Evolutionary conservation across 495 filamentous ascomycete genomes (phyloP).

Genomic region (Lepraria neglecta): DNA sequence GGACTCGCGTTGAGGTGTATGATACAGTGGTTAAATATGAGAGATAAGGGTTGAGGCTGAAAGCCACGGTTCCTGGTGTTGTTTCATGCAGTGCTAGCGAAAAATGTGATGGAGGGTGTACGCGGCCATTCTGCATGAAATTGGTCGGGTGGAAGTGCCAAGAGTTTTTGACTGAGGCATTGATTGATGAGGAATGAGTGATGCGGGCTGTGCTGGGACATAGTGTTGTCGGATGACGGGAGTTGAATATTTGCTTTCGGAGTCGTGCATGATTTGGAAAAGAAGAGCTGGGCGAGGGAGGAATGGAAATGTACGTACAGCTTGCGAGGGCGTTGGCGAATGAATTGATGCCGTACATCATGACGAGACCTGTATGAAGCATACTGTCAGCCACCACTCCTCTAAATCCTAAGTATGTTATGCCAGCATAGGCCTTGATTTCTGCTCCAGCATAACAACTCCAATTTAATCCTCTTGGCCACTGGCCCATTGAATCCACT

Average conservation of each 20-base stretch:
- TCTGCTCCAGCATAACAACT: not conserved
- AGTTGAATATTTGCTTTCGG: too few relatives aligned
- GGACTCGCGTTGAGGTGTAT: not conserved
- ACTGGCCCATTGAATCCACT: not conserved
- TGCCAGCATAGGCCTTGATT: not conserved
- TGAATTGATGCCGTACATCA: constrained; percentile 83
- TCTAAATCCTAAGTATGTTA: too few relatives aligned
- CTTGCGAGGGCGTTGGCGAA: constrained; percentile 60
- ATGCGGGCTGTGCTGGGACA: constrained; percentile 33
- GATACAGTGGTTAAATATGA: too few relatives aligned
- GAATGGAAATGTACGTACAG: constrained; percentile 42
- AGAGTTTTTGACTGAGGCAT: not conserved
- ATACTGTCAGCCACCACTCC: not conserved
- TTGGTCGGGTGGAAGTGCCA: not conserved
- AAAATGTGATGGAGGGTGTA: too few relatives aligned
- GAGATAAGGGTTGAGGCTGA: too few relatives aligned
- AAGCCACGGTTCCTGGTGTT: too few relatives aligned
- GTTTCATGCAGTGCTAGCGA: too few relatives aligned
- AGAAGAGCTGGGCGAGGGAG: too few relatives aligned
- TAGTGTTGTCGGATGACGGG: not conserved
- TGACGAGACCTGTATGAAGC: constrained; percentile 55
- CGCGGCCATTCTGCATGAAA: too few relatives aligned
- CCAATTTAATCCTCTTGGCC: not conserved
- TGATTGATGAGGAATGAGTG: not conserved
- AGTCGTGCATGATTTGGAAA: too few relatives aligned